Evolutionary conservation across 805 yeast genomes (phyloP).

Genomic region (Ogataea nakhonphanomensis): DNA sequence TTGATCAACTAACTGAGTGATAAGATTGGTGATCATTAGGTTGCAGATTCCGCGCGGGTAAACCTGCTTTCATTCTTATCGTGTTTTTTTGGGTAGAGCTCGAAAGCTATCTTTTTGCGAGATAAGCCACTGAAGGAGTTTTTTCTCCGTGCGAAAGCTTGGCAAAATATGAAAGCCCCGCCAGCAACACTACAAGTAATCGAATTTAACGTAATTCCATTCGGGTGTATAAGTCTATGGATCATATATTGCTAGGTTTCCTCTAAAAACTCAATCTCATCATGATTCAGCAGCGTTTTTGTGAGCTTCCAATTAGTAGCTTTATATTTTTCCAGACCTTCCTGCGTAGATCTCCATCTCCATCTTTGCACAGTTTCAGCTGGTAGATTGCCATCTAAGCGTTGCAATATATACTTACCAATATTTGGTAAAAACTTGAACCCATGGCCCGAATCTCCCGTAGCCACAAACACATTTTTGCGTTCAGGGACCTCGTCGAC

Average conservation of each 20-base stretch:
- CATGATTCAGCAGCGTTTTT: constrained; percentile 9
- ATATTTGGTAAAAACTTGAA: constrained; percentile 45
- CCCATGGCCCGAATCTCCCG: constrained; percentile 49
- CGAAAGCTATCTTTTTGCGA: too few species aligned
- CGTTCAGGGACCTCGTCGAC: constrained; percentile 37
- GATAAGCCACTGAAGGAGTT: background rate
- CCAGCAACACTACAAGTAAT: too few species aligned
- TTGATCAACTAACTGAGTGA: too few species aligned
- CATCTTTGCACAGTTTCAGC: constrained; percentile 26
- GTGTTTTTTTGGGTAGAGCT: too few species aligned
- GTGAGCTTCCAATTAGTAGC: constrained; percentile 16
- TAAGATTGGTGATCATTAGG: too few species aligned
- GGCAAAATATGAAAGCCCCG: too few species aligned
- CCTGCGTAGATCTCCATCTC: constrained; percentile 31
- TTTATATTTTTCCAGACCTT: constrained; percentile 3
- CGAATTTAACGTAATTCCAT: too few species aligned
- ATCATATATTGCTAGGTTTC: background rate
- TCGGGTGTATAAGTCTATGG: too few species aligned
- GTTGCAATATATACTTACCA: constrained; percentile 38
- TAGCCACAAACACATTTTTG: constrained; percentile 36
- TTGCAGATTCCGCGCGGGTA: too few species aligned
- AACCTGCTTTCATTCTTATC: too few species aligned
- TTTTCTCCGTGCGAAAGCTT: background rate
- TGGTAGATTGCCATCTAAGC: constrained; percentile 30
- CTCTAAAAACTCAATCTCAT: constrained; percentile 10